phyloP scores from a whole-genome alignment of 768 basidiomycete genomes.

The Tulasnella sp. region DNA sequence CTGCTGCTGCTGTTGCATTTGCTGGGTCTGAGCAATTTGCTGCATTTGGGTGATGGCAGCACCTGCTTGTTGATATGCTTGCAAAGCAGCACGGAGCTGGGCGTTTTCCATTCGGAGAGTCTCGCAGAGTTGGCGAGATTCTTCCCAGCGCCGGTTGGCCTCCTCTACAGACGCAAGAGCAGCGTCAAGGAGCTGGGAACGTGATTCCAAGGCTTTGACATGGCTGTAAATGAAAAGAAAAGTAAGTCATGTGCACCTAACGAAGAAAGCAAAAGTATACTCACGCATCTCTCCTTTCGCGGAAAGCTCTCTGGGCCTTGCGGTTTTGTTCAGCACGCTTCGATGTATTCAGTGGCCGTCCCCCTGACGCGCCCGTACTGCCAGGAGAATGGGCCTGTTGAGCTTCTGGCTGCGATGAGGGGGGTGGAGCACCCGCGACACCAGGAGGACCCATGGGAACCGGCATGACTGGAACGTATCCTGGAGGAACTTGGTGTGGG shows the following conservation, averaged over 20 bases:
- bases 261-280: conserved; percentile 35
- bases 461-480: conserved; percentile 19
- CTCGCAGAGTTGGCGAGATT: conserved; percentile 84
- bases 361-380: neutral
- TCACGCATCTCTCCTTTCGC: conserved; percentile 85
- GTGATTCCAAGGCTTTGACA: conserved; percentile 80
- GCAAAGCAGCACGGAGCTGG: conserved; percentile 64
- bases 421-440: neutral
- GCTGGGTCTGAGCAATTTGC: neutral
- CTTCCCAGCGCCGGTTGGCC: conserved; percentile 85
- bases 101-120: conserved; percentile 81
- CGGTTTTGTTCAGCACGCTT: conserved; percentile 93
- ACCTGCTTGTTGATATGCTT: conserved; percentile 34
- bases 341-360: conserved; percentile 60
- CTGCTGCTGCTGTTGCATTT: conserved; percentile 19
- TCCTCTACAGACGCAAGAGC: conserved; percentile 83
- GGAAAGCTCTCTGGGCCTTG: conserved; percentile 88
- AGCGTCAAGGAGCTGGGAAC: conserved; percentile 79
- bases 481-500: conserved; percentile 13
- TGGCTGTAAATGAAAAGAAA: conserved; percentile 47
- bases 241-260: conserved; percentile 5
- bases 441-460: conserved; percentile 1
- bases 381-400: neutral
- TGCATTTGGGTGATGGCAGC: conserved; percentile 30
- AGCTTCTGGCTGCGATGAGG: neutral